Conservation (phyloP, 176 grass and related monocot genomes). For the Musa troglodytarum region DNA sequence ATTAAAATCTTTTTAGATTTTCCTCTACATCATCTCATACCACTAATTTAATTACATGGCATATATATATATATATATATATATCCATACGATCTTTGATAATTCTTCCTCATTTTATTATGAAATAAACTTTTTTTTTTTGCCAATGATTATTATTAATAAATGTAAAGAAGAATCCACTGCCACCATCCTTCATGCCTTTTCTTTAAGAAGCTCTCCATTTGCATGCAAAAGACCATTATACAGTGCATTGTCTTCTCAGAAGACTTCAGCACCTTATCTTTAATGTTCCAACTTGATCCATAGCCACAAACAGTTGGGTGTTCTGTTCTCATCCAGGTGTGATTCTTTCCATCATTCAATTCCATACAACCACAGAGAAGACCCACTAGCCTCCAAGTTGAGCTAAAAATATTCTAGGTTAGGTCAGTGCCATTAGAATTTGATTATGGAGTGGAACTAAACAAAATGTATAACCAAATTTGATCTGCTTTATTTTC, state of each 20-base stretch:
- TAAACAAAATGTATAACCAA: neutral
- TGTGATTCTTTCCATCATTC: neutral
- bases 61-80: too few relatives aligned
- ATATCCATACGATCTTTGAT: too few relatives aligned
- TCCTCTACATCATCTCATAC: too few relatives aligned
- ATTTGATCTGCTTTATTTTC: too few relatives aligned
- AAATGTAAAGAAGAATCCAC: neutral
- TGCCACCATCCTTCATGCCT: neutral
- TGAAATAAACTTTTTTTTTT: too few relatives aligned
- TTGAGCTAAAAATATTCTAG: neutral
- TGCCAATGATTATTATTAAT: neutral
- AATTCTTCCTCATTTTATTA: too few relatives aligned
- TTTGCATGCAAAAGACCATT: neutral
- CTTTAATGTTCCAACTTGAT: too few relatives aligned
- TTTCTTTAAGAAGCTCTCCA: neutral
- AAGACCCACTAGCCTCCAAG: neutral
- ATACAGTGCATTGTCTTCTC: too few relatives aligned
- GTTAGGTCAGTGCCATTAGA: neutral
- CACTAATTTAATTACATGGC: too few relatives aligned
- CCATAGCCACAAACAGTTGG: too few relatives aligned
- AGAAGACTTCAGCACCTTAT: neutral
- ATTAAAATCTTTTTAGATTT: too few relatives aligned
- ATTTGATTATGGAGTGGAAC: neutral
- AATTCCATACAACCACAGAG: neutral
- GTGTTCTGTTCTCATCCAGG: neutral